phyloP scores from a whole-genome alignment of 768 basidiomycete species.

The Boletellus ananas region DNA sequence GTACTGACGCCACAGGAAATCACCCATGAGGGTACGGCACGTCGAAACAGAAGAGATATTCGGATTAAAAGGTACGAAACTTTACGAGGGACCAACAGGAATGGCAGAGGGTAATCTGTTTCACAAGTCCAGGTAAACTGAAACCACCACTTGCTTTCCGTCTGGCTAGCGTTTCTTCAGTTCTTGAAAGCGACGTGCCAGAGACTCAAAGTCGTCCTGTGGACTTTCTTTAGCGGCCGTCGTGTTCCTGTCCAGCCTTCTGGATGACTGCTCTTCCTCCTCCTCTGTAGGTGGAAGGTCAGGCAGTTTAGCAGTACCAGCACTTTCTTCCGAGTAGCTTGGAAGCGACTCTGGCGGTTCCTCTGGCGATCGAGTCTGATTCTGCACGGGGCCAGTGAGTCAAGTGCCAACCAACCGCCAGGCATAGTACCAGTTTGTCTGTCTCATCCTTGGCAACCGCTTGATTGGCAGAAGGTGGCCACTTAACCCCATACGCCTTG shows the following conservation, averaged over 20 bases:
- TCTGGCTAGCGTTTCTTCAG: slow-evolving; percentile 69
- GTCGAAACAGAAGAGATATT: slow-evolving; percentile 6
- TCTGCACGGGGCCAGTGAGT: slow-evolving; percentile 11
- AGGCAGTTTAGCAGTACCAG: slow-evolving; percentile 39
- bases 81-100: slow-evolving; percentile 3
- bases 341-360: slow-evolving; percentile 21
- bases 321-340: slow-evolving; percentile 24
- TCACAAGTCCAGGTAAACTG: background rate
- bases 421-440: slow-evolving; percentile 37
- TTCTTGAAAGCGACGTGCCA: slow-evolving; percentile 79
- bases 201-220: slow-evolving; percentile 71
- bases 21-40: slow-evolving; percentile 3
- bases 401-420: background rate
- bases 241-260: slow-evolving; percentile 1
- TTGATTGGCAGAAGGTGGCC: slow-evolving; percentile 42
- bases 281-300: slow-evolving; percentile 51
- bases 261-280: slow-evolving; percentile 32
- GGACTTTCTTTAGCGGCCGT: slow-evolving; percentile 19
- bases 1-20: background rate
- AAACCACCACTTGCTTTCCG: slow-evolving; percentile 1
- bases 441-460: slow-evolving; percentile 31
- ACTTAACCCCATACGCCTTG: slow-evolving; percentile 76
- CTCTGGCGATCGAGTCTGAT: background rate
- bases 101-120: slow-evolving; percentile 3
- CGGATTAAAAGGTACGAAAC: slow-evolving; percentile 8